A percentile compares a stretch with the other conserved stretches of the same genome.
phyloP scores from a whole-genome alignment of 1,284 basidiomycete species.

The Inonotus hispidus region DNA sequence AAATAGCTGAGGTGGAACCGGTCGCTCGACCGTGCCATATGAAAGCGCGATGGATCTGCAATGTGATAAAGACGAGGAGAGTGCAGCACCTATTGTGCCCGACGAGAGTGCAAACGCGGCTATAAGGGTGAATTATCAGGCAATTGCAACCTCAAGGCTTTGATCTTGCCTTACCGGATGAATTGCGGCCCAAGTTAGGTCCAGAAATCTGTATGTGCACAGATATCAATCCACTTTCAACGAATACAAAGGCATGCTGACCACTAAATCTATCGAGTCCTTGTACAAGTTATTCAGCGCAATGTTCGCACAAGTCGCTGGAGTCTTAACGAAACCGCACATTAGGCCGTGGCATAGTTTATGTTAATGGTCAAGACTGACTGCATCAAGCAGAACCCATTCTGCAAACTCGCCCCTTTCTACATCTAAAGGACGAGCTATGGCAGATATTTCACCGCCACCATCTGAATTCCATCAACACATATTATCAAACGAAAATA shows the following conservation, averaged over 20 bases:
- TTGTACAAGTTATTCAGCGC: slow-evolving; percentile 84
- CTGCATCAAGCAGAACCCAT: slow-evolving; percentile 86
- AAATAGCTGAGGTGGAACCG: slow-evolving; percentile 54
- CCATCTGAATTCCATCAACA: slow-evolving; percentile 46
- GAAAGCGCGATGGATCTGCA: slow-evolving; percentile 74
- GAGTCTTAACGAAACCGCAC: slow-evolving; percentile 51
- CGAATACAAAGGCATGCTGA: slow-evolving; percentile 32
- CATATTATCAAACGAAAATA: background rate
- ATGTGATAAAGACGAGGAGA: slow-evolving; percentile 72
- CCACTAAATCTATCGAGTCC: slow-evolving; percentile 79
- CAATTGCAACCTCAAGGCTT: background rate
- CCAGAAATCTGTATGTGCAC: slow-evolving; percentile 54
- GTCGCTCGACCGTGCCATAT: slow-evolving; percentile 75
- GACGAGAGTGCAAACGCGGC: slow-evolving; percentile 84
- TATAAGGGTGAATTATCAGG: slow-evolving; percentile 28
- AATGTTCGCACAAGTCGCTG: slow-evolving; percentile 87
- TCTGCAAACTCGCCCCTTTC: slow-evolving; percentile 70
- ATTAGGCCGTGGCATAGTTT: background rate
- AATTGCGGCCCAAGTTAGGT: slow-evolving; percentile 77
- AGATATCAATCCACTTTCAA: background rate
- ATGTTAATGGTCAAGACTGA: slow-evolving; percentile 33
- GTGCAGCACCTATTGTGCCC: slow-evolving; percentile 86
- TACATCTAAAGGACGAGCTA: slow-evolving; percentile 55
- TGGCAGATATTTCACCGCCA: slow-evolving; percentile 58
- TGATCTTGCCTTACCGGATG: slow-evolving; percentile 46